phyloP scores from a whole-genome alignment of 257 asterid genomes.

The Verbena officinalis region DNA sequence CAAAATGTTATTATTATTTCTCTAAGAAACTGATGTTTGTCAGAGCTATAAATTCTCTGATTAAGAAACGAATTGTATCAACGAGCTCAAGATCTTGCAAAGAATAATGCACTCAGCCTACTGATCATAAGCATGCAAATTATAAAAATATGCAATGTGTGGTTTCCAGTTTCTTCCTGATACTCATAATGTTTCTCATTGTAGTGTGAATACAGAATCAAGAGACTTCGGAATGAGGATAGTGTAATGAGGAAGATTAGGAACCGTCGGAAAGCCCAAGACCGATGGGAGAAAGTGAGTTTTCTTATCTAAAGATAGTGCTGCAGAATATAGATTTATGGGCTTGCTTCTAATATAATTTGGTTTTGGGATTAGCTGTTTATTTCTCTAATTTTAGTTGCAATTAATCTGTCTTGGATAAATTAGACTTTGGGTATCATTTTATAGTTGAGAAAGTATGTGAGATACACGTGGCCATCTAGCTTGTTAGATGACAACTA shows the following conservation, averaged over 20 bases:
- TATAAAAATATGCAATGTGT: slow-evolving; percentile 10
- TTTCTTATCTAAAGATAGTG: not conserved
- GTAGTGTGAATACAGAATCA: slow-evolving; percentile 88
- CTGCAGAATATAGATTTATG: not conserved
- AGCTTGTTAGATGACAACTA: not conserved
- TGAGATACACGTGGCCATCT: not conserved
- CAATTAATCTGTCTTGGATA: not conserved
- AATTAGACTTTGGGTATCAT: not conserved
- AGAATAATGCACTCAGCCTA: not conserved
- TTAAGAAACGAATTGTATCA: no score
- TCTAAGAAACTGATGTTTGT: no score
- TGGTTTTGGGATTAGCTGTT: not conserved
- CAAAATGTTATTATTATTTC: no score
- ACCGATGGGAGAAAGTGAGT: slow-evolving; percentile 76
- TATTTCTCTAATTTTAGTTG: not conserved
- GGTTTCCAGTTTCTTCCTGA: slow-evolving; percentile 21
- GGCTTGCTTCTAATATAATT: not conserved
- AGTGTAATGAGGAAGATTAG: slow-evolving; percentile 63
- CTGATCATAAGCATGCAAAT: not conserved
- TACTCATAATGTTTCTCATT: slow-evolving; percentile 25
- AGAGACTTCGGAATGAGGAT: slow-evolving; percentile 82
- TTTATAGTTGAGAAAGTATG: not conserved
- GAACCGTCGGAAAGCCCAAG: slow-evolving; percentile 79
- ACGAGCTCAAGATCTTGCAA: no score
- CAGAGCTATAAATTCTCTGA: no score